phyloP scores from a whole-genome alignment of 139 green algal species.

The Picochlorum costavermella region DNA sequence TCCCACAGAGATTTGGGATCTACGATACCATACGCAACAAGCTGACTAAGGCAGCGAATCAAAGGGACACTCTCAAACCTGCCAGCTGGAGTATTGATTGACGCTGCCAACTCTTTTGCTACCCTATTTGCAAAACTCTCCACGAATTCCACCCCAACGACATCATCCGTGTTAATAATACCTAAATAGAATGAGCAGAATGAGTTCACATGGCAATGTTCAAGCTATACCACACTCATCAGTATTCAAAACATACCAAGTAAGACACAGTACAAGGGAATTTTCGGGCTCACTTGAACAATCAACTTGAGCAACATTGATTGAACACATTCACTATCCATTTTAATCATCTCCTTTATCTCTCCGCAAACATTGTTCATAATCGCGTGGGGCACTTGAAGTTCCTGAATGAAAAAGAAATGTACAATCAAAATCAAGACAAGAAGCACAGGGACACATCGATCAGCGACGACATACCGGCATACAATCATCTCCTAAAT shows the following conservation, averaged over 20 bases:
- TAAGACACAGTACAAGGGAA: conserved; percentile 59
- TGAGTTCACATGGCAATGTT: too few relatives aligned
- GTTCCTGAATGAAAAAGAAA: neutral
- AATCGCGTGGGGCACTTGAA: conserved; percentile 9
- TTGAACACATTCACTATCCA: conserved; percentile 13
- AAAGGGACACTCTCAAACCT: conserved; percentile 45
- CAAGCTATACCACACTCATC: too few relatives aligned
- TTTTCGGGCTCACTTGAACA: conserved; percentile 61
- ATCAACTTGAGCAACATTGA: conserved; percentile 52
- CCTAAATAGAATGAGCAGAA: neutral
- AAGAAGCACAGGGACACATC: neutral
- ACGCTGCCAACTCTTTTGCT: conserved; percentile 13
- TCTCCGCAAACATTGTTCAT: conserved; percentile 3
- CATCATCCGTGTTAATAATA: conserved; percentile 14
- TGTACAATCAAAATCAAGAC: neutral
- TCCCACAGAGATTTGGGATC: conserved; percentile 36
- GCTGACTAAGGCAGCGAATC: conserved; percentile 51
- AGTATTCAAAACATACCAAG: conserved; percentile 41
- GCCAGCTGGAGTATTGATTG: conserved; percentile 17
- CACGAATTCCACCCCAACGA: conserved; percentile 35
- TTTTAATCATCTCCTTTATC: conserved; percentile 13
- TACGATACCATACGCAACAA: conserved; percentile 47
- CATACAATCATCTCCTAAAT: conserved; percentile 18
- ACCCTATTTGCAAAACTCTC: conserved; percentile 16
- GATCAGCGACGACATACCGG: conserved; percentile 12